Evolutionary conservation across 208 protist genomes (phyloP), one percentile per base, ranked within the genome.

Genomic region (Tetramitus jugosus): DNA sequence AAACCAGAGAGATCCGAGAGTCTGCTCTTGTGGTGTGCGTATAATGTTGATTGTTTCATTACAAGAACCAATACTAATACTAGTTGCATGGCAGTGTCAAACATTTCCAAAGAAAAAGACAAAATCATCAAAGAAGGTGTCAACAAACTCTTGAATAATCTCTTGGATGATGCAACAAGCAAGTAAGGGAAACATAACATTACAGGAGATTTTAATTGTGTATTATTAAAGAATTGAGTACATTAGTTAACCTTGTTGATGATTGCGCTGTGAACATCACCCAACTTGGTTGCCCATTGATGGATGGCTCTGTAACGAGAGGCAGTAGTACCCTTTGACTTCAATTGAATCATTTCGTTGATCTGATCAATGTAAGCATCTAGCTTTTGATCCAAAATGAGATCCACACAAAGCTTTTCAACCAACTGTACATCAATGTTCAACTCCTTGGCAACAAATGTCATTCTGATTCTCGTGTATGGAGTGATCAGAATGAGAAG

Each of bases 341-440:
- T 31, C 3, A 76, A 29, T 2, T 17, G 39, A 23, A 76, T 60
- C 45, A 87, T 60, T 76, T 78, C 69, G 10, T 87, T 78, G 10
- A 94, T 80, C 80, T 95, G 92, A 79, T 95, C 92, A 71, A 95
- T 92, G 42, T 81, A 78, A 37, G 85, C 92, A 35, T 80, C 60
- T 39, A 98, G 82, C 23, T 90, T 77, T 26, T 90, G 85, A 71
- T 97, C 93, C 35, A 96, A 84, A 49, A 98, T 95, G 42, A 96
- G 85, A 37, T 87, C 81, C 23, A 92, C 87, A 60, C 96, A 90
- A 39, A 99, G 82, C 17, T 82, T 71, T 75, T 94, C 90, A 14
- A 95, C 91, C 67, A 95, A 90, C 20, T 72, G 80, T 26, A 80
- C 80, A 10, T 82, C 46, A 62, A 96, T 86, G 79, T 90, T 88